phyloP scores from a whole-genome alignment of 2,329 filamentous ascomycete species.

The Coniosporium tulheliwenetii region DNA sequence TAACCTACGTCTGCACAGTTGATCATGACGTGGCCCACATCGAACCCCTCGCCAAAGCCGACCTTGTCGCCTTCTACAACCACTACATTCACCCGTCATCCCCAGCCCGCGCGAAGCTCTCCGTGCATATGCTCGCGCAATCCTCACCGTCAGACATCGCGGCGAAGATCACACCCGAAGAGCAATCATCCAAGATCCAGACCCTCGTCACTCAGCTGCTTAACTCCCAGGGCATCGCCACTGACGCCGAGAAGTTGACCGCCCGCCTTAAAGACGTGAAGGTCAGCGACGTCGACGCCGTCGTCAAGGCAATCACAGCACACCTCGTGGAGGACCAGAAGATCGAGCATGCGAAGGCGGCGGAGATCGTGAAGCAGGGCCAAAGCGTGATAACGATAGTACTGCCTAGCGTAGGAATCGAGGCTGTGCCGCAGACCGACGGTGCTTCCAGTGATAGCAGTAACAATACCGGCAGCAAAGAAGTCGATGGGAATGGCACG shows the following conservation, averaged over 20 bases:
- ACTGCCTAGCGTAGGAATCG: constrained; percentile 27
- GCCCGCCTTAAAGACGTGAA: constrained; percentile 29
- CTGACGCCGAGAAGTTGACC: constrained; percentile 25
- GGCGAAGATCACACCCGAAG: constrained; percentile 18
- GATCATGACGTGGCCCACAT: constrained; percentile 64
- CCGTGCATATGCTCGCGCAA: constrained; percentile 71
- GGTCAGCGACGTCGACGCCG: constrained; percentile 30
- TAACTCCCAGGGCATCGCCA: constrained; percentile 27
- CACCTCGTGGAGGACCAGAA: constrained; percentile 29
- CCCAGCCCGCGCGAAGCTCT: constrained; percentile 59
- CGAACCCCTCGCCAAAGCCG: constrained; percentile 57
- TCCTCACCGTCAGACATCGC: constrained; percentile 24
- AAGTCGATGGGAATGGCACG: constrained; percentile 12
- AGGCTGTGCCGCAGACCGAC: constrained; percentile 14
- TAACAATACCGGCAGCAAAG: background rate
- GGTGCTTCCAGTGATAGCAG: constrained; percentile 12
- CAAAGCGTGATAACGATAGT: constrained; percentile 30
- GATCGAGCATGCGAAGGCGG: constrained; percentile 32
- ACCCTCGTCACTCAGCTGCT: constrained; percentile 30
- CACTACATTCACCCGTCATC: constrained; percentile 64
- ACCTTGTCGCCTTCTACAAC: constrained; percentile 67
- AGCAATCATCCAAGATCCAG: constrained; percentile 29
- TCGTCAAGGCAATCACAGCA: constrained; percentile 33
- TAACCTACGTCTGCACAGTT: constrained; percentile 26
- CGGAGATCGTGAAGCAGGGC: constrained; percentile 32